phyloP scores from a whole-genome alignment of 208 protist genomes.

The Trypanosomatidae sp. region DNA sequence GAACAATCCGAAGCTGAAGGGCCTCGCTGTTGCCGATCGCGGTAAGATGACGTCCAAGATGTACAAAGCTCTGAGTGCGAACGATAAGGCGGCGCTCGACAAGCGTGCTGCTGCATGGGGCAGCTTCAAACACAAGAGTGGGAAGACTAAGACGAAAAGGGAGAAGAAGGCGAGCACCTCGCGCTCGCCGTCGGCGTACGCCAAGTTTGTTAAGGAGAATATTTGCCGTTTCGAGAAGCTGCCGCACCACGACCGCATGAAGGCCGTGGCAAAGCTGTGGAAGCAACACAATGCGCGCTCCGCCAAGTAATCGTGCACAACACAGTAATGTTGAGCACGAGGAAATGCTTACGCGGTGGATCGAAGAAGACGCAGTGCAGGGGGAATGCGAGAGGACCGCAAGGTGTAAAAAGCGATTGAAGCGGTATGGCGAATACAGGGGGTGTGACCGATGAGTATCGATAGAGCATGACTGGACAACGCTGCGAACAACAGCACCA shows the following conservation, averaged over 20 bases:
- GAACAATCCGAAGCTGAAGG: constrained; percentile 77
- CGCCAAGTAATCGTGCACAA: constrained; percentile 7
- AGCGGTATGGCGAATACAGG: not conserved
- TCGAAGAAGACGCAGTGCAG: not conserved
- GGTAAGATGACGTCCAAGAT: constrained; percentile 78
- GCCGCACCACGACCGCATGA: constrained; percentile 78
- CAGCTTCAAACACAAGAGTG: constrained; percentile 22
- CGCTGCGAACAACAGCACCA: not conserved
- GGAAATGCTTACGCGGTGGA: not conserved
- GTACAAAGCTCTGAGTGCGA: constrained; percentile 65
- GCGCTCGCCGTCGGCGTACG: constrained; percentile 52
- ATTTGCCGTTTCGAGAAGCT: constrained; percentile 72
- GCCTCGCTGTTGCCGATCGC: constrained; percentile 66
- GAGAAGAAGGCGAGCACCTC: constrained; percentile 17
- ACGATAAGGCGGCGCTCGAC: constrained; percentile 51
- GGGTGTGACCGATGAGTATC: not conserved
- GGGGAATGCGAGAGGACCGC: not conserved
- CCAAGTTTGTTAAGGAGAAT: constrained; percentile 80
- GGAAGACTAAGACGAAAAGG: constrained; percentile 18
- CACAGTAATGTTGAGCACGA: not conserved
- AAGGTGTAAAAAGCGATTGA: not conserved
- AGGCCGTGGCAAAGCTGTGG: constrained; percentile 87
- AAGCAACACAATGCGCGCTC: constrained; percentile 55
- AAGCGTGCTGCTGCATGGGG: constrained; percentile 65
- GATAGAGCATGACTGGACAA: not conserved